These are phyloP conservation scores for Cicer judaicum DNA, from an alignment of 306 rosid genomes.

Conservation along the genomic window DNA sequence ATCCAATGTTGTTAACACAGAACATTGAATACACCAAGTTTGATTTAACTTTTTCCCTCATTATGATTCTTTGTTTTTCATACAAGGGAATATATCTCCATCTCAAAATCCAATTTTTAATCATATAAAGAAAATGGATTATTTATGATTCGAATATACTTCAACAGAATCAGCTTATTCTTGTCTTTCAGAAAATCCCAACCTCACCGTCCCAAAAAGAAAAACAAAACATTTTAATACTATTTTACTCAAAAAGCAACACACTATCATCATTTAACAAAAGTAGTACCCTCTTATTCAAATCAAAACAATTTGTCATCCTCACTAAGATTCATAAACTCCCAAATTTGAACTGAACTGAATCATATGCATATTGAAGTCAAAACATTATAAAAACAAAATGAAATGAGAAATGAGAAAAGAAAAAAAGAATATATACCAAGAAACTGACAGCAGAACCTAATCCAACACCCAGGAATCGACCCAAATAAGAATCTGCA, in stretches of 20 bases:
- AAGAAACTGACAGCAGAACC: slow-evolving; percentile 59
- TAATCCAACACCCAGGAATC: slow-evolving; percentile 59
- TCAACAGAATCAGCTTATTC: slow-evolving; percentile 4
- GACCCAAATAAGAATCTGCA: slow-evolving; percentile 75
- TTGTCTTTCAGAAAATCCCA: background rate
- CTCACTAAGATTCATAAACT: background rate
- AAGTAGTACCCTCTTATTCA: background rate
- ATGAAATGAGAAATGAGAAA: background rate
- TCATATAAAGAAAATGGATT: background rate
- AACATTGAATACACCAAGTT: background rate
- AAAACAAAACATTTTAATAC: too few species aligned
- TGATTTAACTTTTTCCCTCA: background rate
- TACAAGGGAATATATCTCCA: background rate
- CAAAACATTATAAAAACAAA: background rate
- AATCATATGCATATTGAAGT: background rate
- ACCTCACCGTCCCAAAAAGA: background rate
- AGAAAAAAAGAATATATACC: slow-evolving; percentile 43
- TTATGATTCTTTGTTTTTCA: background rate
- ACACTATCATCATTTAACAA: background rate
- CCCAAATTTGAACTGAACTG: background rate
- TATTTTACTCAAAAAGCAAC: too few species aligned
- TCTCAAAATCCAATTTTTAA: slow-evolving; percentile 4
- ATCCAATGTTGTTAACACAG: too few species aligned
- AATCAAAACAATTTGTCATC: background rate
- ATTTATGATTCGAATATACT: background rate